These are phyloP conservation scores for Anacardium occidentale DNA, from an alignment of 345 rosid species.

Conservation along the genomic window DNA sequence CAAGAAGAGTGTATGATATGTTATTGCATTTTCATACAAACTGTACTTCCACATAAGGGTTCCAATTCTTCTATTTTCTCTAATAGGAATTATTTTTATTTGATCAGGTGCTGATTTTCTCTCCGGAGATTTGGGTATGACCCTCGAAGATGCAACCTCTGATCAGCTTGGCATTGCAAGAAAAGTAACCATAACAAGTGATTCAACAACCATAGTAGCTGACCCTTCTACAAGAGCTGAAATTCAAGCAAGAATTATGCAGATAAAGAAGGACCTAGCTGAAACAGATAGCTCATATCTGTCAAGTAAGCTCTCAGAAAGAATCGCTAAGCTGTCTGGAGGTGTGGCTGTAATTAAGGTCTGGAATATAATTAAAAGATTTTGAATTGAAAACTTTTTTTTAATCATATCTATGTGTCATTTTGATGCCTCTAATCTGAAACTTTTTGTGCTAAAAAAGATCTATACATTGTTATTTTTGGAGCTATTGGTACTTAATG, in stretches of 20 bases:
- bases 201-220: constrained; percentile 78
- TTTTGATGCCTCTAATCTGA: too few species aligned
- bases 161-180: constrained; percentile 89
- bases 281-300: constrained; percentile 61
- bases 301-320: constrained; percentile 67
- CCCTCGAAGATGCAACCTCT: constrained; percentile 60
- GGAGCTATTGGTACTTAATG: neutral
- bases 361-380: constrained; percentile 11
- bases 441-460: too few species aligned
- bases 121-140: constrained; percentile 67
- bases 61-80: neutral
- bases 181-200: constrained; percentile 64
- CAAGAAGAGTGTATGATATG: neutral
- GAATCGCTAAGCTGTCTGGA: constrained; percentile 86
- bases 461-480: neutral
- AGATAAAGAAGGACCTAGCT: constrained; percentile 88
- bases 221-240: constrained; percentile 86
- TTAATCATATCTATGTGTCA: too few species aligned
- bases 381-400: too few species aligned
- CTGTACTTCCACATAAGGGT: neutral
- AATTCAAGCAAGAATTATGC: constrained; percentile 79
- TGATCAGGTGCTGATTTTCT: constrained; percentile 81
- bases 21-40: neutral
- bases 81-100: constrained; percentile 8
- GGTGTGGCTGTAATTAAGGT: constrained; percentile 95